Conservation (phyloP, 2,329 filamentous ascomycete genomes). For the Zasmidium angulare region DNA sequence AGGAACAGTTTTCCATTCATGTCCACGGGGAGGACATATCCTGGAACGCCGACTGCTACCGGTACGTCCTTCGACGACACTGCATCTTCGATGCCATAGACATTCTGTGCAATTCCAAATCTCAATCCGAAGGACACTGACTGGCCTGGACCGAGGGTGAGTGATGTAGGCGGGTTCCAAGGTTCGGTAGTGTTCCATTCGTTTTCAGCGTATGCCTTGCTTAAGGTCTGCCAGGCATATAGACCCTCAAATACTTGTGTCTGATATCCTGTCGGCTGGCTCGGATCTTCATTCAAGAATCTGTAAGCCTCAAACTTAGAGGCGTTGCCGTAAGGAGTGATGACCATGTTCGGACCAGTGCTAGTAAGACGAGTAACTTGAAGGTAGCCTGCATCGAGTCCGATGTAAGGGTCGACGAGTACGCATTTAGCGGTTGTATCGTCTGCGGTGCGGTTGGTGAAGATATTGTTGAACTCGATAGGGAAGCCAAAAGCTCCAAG, state of each 20-base stretch:
- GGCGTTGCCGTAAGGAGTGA: slow-evolving; percentile 53
- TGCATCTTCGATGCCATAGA: slow-evolving; percentile 50
- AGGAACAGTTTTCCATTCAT: slow-evolving; percentile 49
- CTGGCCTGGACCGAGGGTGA: slow-evolving; percentile 46
- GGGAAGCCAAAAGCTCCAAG: slow-evolving; percentile 60
- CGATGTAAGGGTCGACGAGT: slow-evolving; percentile 61
- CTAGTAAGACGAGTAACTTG: slow-evolving; percentile 55
- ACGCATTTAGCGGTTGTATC: slow-evolving; percentile 55
- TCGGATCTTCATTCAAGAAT: slow-evolving; percentile 50
- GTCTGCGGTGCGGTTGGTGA: slow-evolving; percentile 50
- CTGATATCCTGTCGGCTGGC: slow-evolving; percentile 42
- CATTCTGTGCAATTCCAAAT: slow-evolving; percentile 49
- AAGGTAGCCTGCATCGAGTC: slow-evolving; percentile 58
- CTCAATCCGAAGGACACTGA: slow-evolving; percentile 51
- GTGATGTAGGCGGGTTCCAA: slow-evolving; percentile 57
- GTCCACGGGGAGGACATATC: slow-evolving; percentile 55
- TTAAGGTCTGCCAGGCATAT: slow-evolving; percentile 61
- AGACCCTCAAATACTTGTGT: slow-evolving; percentile 61
- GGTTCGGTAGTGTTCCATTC: slow-evolving; percentile 54
- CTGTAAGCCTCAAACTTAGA: slow-evolving; percentile 57
- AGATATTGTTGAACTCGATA: slow-evolving; percentile 63
- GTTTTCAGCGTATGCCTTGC: slow-evolving; percentile 55
- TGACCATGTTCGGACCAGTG: slow-evolving; percentile 53
- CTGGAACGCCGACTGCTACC: slow-evolving; percentile 54
- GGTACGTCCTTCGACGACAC: slow-evolving; percentile 48